Evolutionary conservation across 176 grass and related monocot genomes (phyloP).

Genomic region (Musa troglodytarum): DNA sequence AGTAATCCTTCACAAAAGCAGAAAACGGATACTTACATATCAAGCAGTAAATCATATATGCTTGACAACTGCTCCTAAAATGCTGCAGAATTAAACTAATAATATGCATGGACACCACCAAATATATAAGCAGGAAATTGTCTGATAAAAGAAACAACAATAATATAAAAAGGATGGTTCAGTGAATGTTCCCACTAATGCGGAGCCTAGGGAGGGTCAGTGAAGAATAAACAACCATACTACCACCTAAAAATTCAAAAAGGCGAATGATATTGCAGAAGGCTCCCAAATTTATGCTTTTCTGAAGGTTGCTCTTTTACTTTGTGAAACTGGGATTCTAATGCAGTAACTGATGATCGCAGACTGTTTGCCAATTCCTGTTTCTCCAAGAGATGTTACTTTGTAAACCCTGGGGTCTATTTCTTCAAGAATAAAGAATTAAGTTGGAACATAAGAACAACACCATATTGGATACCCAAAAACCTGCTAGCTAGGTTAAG

Average conservation of each 20-base stretch:
- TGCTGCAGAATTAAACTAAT: not conserved
- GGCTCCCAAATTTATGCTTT: not conserved
- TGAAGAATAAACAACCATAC: not conserved
- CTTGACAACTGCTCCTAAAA: no score
- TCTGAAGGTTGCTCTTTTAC: not conserved
- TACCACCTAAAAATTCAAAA: not conserved
- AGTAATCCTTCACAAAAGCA: constrained; percentile 5
- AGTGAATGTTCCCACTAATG: no score
- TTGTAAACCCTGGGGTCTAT: no score
- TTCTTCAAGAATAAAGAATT: no score
- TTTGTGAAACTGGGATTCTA: not conserved
- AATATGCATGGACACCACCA: not conserved
- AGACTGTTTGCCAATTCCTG: no score
- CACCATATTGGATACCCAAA: no score
- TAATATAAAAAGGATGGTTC: no score
- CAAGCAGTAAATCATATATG: not conserved
- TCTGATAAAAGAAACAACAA: not conserved
- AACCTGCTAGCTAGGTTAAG: no score
- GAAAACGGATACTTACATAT: not conserved
- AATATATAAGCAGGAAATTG: not conserved
- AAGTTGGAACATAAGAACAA: no score
- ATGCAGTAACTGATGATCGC: not conserved
- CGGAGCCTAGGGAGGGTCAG: not conserved
- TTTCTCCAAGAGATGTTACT: no score
- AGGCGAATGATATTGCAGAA: not conserved